Base-by-base conservation (phyloP, 192 early-diverging fungal species). In the Umbelopsis sp. region DNA sequence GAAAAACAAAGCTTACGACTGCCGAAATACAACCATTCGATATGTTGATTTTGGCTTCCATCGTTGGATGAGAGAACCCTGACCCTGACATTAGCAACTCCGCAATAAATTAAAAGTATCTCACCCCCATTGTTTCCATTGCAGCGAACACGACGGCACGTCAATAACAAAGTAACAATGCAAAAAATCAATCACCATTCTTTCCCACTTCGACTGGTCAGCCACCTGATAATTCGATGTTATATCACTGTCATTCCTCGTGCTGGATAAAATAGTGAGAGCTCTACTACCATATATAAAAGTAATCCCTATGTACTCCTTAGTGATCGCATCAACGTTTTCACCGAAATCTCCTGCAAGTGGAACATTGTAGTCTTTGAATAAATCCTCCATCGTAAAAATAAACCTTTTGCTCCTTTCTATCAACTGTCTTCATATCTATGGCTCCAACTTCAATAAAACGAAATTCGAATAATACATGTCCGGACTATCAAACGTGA, bases 401-500 rank as follows among this genome's bases (percentile, higher is more conserved):
- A 34, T 14, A 62, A 17, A 6, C 31, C 20, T 34, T 32, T 14
- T 14, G 32, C 14, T 62, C 3, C 26, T 20, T 16, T 62, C 56
- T 16, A 20, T 62, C 25, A 16, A 29, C 29, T 17, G 56, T 29
- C 29, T 12, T 62, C 16, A 17, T 17, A n/a, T 6, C 47, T 20
- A 62, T 62, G 56, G 29, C 56, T 11, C 56, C 56, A n/a, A 16
- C 68, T 21, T 14, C 68, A 21, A 71, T 56, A 25, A 56, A 36
- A 43, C 70, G 21, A 25, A 38, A 47, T 21, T 6, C 54, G 20
- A 54, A 41, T 9, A 26, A 21, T 10, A n/a, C 50, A 44, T 71
- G 70, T 41, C 45, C 50, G 6, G 70, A 71, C n/a, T 71, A 62
- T 44, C 34, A 36, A n/a, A 59, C 26, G 70, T 71, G 54, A 62